Evolutionary conservation across 2,329 filamentous ascomycete species (phyloP), one percentile per base, ranked within the genome.

Genomic region (Botryotinia globosa): DNA sequence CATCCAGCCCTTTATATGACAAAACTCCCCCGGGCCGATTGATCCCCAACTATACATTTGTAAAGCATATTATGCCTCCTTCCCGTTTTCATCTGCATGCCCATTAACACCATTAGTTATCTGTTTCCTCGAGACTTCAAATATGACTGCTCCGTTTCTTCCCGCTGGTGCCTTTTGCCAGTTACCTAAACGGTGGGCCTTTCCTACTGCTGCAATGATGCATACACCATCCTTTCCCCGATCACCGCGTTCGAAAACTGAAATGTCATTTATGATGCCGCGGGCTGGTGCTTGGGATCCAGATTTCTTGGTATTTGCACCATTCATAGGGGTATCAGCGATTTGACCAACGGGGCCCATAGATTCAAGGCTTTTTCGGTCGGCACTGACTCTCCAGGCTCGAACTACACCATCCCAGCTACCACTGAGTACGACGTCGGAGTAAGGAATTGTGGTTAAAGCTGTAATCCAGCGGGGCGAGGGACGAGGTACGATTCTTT

Each of bases 401-500:
- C 95, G 87, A 73, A 99, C 87, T 81, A 89, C 90, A 3, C 96
- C 96, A 80, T 97, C 96, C 94, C 95, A 99, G 82, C 94, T 97
- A 45, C 95, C 96, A 76, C 91, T 97, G 68, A 99, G 85, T 72
- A 99, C 89, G 68, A 97, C 85, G 79, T 99, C 94, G 8, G 94
- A 95, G 81, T 94, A 98, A 0, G 96, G 95, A 66, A 99, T 87
- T 0, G 93, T 92, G 66, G 90, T 87, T 61, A 99, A 85, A 9
- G 95, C 94, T 1, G 96, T 99, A 81, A 99, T 96, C 87, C 92
- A 97, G 80, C 95, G 87, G 6, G 96, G 93, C 76, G 91, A 88
- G 1, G 91, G 88, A 34, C 87, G 83, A 61, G 91, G 85, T 64
- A 91, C 84, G 18, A 87, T 85, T n/a, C 85, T 84, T 2, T 85